A percentile compares a stretch with the other conserved stretches of the same genome.
phyloP scores from a whole-genome alignment of 257 asterid genomes.

The Anisodus tanguticus region DNA sequence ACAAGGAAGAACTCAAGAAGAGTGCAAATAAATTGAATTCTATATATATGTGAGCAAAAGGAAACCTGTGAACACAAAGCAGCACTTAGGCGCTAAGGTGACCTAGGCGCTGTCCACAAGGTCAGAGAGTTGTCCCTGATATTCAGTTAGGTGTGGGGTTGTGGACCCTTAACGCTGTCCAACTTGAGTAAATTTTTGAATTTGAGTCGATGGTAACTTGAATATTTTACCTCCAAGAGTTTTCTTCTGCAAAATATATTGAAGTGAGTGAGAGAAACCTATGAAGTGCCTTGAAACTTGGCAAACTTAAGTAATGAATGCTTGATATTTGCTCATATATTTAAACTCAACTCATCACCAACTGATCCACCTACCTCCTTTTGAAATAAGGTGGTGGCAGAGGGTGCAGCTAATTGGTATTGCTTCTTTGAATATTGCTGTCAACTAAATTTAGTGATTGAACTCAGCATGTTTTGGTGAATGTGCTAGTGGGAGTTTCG shows the following conservation, averaged over 20 bases:
- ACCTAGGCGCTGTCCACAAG: not conserved
- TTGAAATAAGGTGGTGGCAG: conserved; percentile 24
- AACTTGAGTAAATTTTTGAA: too few relatives aligned
- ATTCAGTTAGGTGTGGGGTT: not conserved
- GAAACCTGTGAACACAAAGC: not conserved
- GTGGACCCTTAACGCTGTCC: not conserved
- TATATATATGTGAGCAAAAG: conserved; percentile 16
- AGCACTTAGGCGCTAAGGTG: not conserved
- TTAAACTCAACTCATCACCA: not conserved
- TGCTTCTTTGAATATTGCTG: not conserved
- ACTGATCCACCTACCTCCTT: not conserved
- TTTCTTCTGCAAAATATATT: conserved; percentile 9
- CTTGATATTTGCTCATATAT: not conserved
- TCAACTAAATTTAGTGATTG: not conserved
- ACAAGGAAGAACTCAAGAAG: not conserved
- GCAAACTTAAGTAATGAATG: not conserved
- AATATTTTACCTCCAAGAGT: not conserved
- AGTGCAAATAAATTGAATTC: not conserved
- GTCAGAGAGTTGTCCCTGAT: not conserved
- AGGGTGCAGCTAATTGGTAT: not conserved
- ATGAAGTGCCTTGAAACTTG: not conserved
- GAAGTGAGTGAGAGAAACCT: not conserved
- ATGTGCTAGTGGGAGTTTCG: not conserved
- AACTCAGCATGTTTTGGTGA: conserved; percentile 9
- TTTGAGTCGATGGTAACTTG: not conserved